A percentile compares a stretch with the other conserved stretches of the same genome.
Conservation (phyloP, 2,329 filamentous ascomycete species). For the Raffaelea arxii region DNA sequence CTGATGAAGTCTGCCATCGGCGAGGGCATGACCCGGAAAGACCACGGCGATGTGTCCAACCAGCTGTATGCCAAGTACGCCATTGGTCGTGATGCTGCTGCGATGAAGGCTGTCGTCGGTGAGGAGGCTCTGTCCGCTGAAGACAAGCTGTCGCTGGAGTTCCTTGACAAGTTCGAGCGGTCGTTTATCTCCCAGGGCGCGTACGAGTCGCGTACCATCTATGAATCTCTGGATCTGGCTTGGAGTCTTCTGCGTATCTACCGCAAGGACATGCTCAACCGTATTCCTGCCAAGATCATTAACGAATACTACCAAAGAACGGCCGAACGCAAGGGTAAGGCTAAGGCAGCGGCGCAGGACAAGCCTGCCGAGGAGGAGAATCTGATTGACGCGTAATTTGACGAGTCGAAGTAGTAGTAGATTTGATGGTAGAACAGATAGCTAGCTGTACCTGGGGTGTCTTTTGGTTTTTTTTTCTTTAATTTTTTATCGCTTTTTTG, state of each 20-base stretch:
- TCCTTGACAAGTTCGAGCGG: constrained; percentile 96
- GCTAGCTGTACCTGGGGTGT: not conserved
- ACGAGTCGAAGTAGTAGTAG: not conserved
- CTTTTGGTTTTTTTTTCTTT: not conserved
- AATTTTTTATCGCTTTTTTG: not conserved
- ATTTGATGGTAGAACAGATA: not conserved
- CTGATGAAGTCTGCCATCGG: constrained; percentile 99
- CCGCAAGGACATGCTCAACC: constrained; percentile 95
- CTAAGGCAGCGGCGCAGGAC: constrained; percentile 41
- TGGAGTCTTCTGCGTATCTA: constrained; percentile 96
- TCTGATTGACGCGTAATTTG: constrained; percentile 23
- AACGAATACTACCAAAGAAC: constrained; percentile 74
- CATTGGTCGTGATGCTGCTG: constrained; percentile 93
- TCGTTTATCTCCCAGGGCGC: constrained; percentile 87
- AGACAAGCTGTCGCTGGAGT: constrained; percentile 97
- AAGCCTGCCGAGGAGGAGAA: constrained; percentile 24
- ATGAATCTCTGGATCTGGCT: constrained; percentile 87
- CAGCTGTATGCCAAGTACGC: constrained; percentile 99
- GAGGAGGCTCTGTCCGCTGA: constrained; percentile 93
- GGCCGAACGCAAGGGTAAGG: constrained; percentile 52
- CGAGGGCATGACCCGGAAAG: constrained; percentile 90
- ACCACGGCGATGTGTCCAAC: constrained; percentile 97
- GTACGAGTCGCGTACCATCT: constrained; percentile 87
- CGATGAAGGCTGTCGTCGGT: constrained; percentile 99
- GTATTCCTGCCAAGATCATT: constrained; percentile 75